Evolutionary conservation across 1,139 yeast genomes (phyloP), one percentile per base, ranked within the genome.

Genomic region (Lizanozyma gosingica): DNA sequence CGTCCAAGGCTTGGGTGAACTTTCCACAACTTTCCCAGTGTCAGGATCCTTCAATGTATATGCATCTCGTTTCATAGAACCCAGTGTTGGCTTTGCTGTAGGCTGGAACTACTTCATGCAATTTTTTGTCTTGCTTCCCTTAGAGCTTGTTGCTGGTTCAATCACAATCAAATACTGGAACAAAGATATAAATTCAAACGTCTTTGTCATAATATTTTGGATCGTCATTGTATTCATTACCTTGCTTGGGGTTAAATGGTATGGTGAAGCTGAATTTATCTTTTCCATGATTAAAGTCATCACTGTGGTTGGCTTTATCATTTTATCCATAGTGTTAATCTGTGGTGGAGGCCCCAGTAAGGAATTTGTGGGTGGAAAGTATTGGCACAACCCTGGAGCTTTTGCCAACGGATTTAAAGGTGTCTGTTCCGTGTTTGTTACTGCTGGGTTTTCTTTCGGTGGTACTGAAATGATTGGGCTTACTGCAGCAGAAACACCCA

Each of bases 331-430:
- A 27, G 71, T 68, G 2, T 59, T 67, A 39, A 65, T 67, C 18
- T 60, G 64, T 38, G 73, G 73, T 34, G 73, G 73, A 35, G 59
- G 63, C 41, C 66, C 70, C 46, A 49, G 55, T 44, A 55, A 60
- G 45, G 63, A 63, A 29, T 57, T 65, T 37, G 59, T 66, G 37
- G 71, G 71, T 34, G 79, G 66, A 34, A 60, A 55, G 43, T 67
- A 76, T 59, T 79, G 83, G 82, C 67, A 63, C 43, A 51, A 67
- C 35, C 81, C 83, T 2, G 84, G 84, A 42, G 78, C 86, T 1
- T 82, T 83, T 55, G 76, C 80, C 18, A 64, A 76, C 44, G 83
- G 80, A 0, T 74, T 63, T 44, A 67, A 67, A 44, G 74, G 74
- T 2, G 70, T 72, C 39, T 68, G 73, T 35, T 58, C 72, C 2